Conservation (phyloP, 1,284 basidiomycete species). For the Marasmius oreades region DNA sequence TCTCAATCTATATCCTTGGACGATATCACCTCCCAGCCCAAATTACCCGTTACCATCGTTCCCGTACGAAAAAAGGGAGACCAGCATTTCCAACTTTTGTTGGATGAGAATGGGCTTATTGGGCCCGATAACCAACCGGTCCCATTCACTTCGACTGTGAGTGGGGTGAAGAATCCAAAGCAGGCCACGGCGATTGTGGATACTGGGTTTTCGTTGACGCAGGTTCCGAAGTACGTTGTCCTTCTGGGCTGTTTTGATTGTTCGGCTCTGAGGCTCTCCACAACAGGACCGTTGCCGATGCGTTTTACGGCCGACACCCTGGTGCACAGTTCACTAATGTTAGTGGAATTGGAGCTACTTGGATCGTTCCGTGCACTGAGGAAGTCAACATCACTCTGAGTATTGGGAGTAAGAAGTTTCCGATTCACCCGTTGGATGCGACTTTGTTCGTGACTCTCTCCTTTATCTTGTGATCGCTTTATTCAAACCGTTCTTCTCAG, state of each 20-base stretch:
- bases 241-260: neutral
- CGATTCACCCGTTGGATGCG: slow-evolving; percentile 62
- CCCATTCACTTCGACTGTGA: slow-evolving; percentile 38
- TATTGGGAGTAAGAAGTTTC: slow-evolving; percentile 48
- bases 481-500: slow-evolving; percentile 18
- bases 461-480: neutral
- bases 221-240: slow-evolving; percentile 36
- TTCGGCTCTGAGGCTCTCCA: neutral
- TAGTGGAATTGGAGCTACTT: slow-evolving; percentile 42
- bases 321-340: slow-evolving; percentile 48
- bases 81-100: slow-evolving; percentile 51
- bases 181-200: slow-evolving; percentile 61
- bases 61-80: slow-evolving; percentile 26
- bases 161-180: slow-evolving; percentile 34
- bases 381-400: slow-evolving; percentile 62
- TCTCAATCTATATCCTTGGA: slow-evolving; percentile 25
- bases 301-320: slow-evolving; percentile 50
- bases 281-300: slow-evolving; percentile 46
- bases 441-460: slow-evolving; percentile 29
- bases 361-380: slow-evolving; percentile 55
- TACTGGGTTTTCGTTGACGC: slow-evolving; percentile 66
- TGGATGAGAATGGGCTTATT: slow-evolving; percentile 49
- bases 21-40: slow-evolving; percentile 39
- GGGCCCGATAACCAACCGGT: slow-evolving; percentile 46
- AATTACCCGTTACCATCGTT: slow-evolving; percentile 36